phyloP scores from a whole-genome alignment of 2,329 filamentous ascomycete genomes.

The Chaetomium globosum region DNA sequence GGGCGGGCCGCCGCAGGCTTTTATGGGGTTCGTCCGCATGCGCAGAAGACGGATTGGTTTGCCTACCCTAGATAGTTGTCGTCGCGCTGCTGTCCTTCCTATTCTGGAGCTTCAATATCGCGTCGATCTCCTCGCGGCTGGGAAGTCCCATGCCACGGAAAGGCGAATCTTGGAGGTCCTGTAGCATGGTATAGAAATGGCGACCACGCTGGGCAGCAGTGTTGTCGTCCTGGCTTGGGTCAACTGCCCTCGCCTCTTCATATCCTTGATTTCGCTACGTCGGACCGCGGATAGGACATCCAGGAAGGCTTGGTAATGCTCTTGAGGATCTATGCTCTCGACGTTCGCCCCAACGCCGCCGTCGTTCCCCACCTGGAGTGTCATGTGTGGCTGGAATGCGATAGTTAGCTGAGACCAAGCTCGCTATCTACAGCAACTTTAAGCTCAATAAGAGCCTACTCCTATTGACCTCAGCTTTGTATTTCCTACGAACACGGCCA shows the following conservation, averaged over 20 bases:
- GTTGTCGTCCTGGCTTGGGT: no score
- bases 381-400: no score
- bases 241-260: not conserved
- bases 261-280: not conserved
- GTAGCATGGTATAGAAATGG: no score
- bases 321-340: not conserved
- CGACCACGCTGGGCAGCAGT: no score
- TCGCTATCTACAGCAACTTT: no score
- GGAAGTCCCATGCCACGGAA: not conserved
- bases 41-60: not conserved
- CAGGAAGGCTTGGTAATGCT: not conserved
- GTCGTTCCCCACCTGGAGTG: not conserved
- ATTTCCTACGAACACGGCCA: no score
- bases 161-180: conserved; percentile 1
- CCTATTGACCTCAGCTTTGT: no score
- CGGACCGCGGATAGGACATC: not conserved
- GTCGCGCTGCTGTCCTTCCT: not conserved
- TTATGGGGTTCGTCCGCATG: not conserved
- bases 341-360: not conserved
- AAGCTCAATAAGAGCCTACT: no score
- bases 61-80: not conserved
- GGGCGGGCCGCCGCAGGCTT: not conserved
- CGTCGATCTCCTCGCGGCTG: conserved; percentile 5
- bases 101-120: not conserved
- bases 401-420: no score